Evolutionary conservation across 768 basidiomycete species (phyloP).

Genomic region (Trametes meyenii): DNA sequence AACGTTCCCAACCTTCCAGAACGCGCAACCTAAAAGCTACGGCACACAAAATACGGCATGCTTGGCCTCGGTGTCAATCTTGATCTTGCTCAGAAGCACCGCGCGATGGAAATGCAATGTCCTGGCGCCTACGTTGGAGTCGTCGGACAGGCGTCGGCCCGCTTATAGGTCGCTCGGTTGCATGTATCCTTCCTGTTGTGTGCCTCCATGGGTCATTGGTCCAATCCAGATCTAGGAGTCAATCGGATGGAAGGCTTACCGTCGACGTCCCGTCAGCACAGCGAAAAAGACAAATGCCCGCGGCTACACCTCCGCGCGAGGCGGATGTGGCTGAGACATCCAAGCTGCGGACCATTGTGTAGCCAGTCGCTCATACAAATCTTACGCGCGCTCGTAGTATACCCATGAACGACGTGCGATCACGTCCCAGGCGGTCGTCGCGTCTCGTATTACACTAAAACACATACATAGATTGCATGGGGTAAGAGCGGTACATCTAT

Average conservation of each 20-base stretch:
- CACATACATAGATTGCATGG: constrained; percentile 15
- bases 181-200: neutral
- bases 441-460: constrained; percentile 7
- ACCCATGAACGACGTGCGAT: neutral
- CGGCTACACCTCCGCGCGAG: neutral
- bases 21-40: constrained; percentile 18
- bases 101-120: too few species aligned
- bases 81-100: constrained; percentile 6
- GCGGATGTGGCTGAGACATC: neutral
- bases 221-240: neutral
- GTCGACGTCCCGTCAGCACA: neutral
- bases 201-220: neutral
- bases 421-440: neutral
- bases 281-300: neutral
- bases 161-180: neutral
- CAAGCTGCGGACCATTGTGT: neutral
- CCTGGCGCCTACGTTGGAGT: too few species aligned
- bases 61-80: constrained; percentile 22
- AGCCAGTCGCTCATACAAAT: neutral
- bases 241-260: neutral
- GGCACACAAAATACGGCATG: constrained; percentile 15
- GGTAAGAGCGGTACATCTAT: constrained; percentile 14
- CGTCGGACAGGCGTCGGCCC: neutral
- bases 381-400: too few species aligned
- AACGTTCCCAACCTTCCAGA: constrained; percentile 20